Base-by-base conservation (phyloP, 768 basidiomycete genomes). In the Rhodotorula toruloides region DNA sequence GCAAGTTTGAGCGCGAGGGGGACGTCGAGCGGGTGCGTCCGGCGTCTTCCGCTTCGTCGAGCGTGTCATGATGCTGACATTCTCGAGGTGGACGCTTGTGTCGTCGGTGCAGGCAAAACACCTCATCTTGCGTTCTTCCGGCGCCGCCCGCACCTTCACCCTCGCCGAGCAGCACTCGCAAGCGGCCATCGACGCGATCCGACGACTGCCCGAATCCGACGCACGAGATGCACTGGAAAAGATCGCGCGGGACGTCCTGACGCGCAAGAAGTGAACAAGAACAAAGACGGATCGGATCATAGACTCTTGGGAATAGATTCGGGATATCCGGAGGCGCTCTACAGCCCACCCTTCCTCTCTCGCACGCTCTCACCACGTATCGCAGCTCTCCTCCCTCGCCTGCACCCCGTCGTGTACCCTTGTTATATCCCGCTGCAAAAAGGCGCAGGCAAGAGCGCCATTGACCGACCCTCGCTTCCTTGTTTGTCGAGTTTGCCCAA, bases 131-230 rank as follows among this genome's bases (percentile, higher is more conserved):
- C 77, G 81, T 32, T 89, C 88, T 19, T 84, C 86, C 19, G 91
- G 89, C 19, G 80, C 93, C 39, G 83, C 87, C 65, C 85, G 88
- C 40, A 96, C 92, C 11, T 82, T 84, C 19, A 81, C 83, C 44
- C 85, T 97, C 31, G 93, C 93, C 10, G 78, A 79, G 48, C 78
- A 80, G 29, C 90, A 96, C 73, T 89, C 89, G 0, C 81, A 84
- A 44, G 86, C 86, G 74, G 93, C 93, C 25, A 82, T 83, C 43
- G 85, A 87, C 67, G 83, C 84, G 22, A 80, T 96, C 22, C 78
- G 77, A 39, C 76, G 82, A 11, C 81, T 98, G 58, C 93, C 93
- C 12, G 86, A 88, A 68, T 89, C 87, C 72, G 87, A 90, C 65
- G 86, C 89, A 37, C 86, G 84, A 76, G 79, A 80, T 34, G 91